Conservation (phyloP, 495 filamentous ascomycete genomes). For the Durotheca rogersii region DNA sequence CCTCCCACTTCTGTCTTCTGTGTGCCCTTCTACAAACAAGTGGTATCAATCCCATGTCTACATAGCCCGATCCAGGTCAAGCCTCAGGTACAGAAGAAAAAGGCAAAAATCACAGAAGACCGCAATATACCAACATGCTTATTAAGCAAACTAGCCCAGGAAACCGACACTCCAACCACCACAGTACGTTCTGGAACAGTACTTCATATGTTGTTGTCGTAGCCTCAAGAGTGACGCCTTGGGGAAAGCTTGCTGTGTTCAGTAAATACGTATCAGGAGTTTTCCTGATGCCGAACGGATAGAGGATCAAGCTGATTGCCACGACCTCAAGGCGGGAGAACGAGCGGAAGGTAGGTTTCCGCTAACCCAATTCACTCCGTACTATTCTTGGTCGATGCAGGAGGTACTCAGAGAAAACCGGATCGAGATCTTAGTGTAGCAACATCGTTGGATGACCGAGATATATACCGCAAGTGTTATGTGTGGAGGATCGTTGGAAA, state of each 20-base stretch:
- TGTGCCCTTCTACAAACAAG: conserved; percentile 25
- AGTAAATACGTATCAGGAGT: not conserved
- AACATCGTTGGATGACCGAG: conserved; percentile 3
- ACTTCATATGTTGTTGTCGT: not conserved
- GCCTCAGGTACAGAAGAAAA: conserved; percentile 13
- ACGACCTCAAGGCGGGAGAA: conserved; percentile 11
- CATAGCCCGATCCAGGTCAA: conserved; percentile 14
- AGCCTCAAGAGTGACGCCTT: not conserved
- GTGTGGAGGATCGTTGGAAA: conserved; percentile 2
- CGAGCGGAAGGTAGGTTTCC: not conserved
- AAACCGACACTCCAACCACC: not conserved
- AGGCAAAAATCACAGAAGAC: conserved; percentile 4
- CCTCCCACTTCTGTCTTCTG: conserved; percentile 8
- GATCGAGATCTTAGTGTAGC: conserved; percentile 5
- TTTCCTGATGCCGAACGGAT: not conserved
- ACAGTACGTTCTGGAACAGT: not conserved
- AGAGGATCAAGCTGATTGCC: not conserved
- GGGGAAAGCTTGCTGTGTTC: conserved; percentile 8
- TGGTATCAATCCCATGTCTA: conserved; percentile 33
- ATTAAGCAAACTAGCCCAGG: conserved; percentile 8
- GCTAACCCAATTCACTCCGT: conserved; percentile 15
- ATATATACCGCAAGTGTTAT: not conserved
- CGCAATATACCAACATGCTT: conserved; percentile 8
- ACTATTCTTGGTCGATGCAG: conserved; percentile 4
- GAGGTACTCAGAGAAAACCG: conserved; percentile 5